These are phyloP conservation scores for Chaetoscypha palmicola DNA, from an alignment of 2,329 filamentous ascomycete genomes.

Conservation along the genomic window DNA sequence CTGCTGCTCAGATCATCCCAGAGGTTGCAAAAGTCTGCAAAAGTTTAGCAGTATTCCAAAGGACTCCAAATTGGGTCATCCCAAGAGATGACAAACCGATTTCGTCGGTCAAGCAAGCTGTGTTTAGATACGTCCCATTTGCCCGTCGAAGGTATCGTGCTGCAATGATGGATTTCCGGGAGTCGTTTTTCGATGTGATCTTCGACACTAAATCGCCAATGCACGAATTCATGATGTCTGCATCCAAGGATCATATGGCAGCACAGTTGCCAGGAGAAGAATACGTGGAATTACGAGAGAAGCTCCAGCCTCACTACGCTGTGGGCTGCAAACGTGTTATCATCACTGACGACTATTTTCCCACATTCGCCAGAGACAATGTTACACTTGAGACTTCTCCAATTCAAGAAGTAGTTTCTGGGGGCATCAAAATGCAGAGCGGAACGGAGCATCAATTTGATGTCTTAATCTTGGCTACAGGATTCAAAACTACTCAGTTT, in stretches of 20 bases:
- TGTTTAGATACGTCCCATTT: conserved; percentile 40
- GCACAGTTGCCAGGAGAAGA: conserved; percentile 37
- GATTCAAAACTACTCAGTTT: conserved; percentile 52
- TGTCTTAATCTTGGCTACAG: conserved; percentile 50
- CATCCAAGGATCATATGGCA: conserved; percentile 38
- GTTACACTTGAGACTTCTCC: conserved; percentile 43
- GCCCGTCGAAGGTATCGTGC: conserved; percentile 44
- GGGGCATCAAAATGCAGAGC: conserved; percentile 39
- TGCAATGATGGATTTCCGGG: conserved; percentile 47
- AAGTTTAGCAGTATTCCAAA: conserved; percentile 47
- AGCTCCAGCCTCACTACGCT: conserved; percentile 46
- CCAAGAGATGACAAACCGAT: conserved; percentile 44
- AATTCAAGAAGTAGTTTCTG: conserved; percentile 40
- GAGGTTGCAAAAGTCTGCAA: conserved; percentile 35
- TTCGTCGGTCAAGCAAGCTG: conserved; percentile 23
- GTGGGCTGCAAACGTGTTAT: conserved; percentile 49
- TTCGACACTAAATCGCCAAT: conserved; percentile 21
- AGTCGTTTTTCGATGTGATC: conserved; percentile 39
- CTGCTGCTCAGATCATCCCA: conserved; percentile 29
- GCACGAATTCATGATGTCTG: conserved; percentile 27
- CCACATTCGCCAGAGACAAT: conserved; percentile 39
- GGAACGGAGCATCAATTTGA: conserved; percentile 43
- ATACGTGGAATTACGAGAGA: conserved; percentile 43
- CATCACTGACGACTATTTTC: conserved; percentile 49
- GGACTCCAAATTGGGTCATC: conserved; percentile 52